Conservation (phyloP, 2,329 filamentous ascomycete genomes). For the Aureobasidium subglaciale region DNA sequence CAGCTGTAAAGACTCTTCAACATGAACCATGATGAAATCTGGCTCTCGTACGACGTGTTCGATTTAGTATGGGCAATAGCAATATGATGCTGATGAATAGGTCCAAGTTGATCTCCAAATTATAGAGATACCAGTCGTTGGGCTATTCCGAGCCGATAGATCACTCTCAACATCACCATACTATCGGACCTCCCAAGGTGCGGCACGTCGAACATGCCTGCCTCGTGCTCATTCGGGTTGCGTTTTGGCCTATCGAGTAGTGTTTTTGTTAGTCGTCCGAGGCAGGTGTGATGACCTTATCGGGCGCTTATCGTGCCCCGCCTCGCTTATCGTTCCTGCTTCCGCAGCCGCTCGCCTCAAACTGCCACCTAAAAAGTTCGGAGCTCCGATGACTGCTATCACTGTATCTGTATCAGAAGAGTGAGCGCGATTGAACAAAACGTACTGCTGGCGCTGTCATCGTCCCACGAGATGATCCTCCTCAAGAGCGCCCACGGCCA, state of each 20-base stretch:
- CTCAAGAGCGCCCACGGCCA: too few relatives aligned
- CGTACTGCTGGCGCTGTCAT: too few relatives aligned
- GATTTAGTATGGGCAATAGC: too few relatives aligned
- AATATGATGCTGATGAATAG: not conserved
- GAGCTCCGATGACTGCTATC: not conserved
- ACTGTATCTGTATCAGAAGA: not conserved
- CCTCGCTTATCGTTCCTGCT: too few relatives aligned
- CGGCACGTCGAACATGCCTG: not conserved
- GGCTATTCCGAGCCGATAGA: too few relatives aligned
- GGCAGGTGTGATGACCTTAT: not conserved
- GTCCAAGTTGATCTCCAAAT: not conserved
- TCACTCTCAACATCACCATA: too few relatives aligned
- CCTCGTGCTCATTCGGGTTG: not conserved
- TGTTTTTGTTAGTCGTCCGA: not conserved
- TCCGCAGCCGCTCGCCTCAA: too few relatives aligned
- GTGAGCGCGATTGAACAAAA: too few relatives aligned
- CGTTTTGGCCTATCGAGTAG: not conserved
- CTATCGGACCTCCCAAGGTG: not conserved
- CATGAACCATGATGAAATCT: slow-evolving; percentile 7
- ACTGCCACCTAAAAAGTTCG: too few relatives aligned
- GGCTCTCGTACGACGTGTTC: too few relatives aligned
- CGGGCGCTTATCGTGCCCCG: not conserved
- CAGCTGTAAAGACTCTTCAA: slow-evolving; percentile 10
- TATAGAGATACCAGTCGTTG: too few relatives aligned
- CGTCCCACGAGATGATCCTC: too few relatives aligned